A percentile compares a stretch with the other conserved stretches of the same genome.
Conservation (phyloP, 768 basidiomycete genomes). For the Cubamyces lactineus region DNA sequence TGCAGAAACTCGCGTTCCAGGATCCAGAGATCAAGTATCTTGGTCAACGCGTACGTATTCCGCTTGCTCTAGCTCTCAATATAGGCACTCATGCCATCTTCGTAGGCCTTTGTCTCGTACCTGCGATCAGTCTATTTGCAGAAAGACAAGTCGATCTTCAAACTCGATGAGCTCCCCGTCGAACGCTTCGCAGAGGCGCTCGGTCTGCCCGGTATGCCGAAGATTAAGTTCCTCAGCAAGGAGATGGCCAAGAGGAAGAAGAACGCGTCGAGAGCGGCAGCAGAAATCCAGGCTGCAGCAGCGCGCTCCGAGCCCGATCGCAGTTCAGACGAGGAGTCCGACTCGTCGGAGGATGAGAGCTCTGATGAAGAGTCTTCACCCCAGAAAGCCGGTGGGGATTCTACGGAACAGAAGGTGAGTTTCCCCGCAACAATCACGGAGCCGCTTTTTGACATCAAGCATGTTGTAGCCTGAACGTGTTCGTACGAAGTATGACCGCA, state of each 20-base stretch:
- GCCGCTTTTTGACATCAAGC: neutral
- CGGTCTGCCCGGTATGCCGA: constrained; percentile 92
- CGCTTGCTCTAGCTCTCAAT: neutral
- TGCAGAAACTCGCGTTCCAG: constrained; percentile 92
- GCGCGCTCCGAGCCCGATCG: constrained; percentile 35
- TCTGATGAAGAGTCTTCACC: constrained; percentile 32
- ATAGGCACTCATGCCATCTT: neutral
- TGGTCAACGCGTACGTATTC: constrained; percentile 76
- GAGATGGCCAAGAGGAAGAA: constrained; percentile 77
- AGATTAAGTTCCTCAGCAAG: constrained; percentile 82
- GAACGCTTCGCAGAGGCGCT: constrained; percentile 87
- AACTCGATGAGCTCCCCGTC: constrained; percentile 77
- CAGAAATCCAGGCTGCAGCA: constrained; percentile 34
- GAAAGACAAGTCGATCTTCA: constrained; percentile 93
- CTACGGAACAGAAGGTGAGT: constrained; percentile 48
- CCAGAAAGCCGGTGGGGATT: constrained; percentile 13
- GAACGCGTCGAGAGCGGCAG: constrained; percentile 60
- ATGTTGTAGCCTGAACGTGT: constrained; percentile 44
- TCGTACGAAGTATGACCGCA: constrained; percentile 94
- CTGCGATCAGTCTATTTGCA: constrained; percentile 91
- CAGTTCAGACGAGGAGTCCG: constrained; percentile 31
- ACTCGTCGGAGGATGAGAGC: constrained; percentile 20
- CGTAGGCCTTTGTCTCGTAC: constrained; percentile 93
- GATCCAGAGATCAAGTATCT: constrained; percentile 98
- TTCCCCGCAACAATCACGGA: too few relatives aligned